Evolutionary conservation across 2,329 filamentous ascomycete genomes (phyloP), one percentile per base, ranked within the genome.

Genomic region (Pyricularia pennisetigena): DNA sequence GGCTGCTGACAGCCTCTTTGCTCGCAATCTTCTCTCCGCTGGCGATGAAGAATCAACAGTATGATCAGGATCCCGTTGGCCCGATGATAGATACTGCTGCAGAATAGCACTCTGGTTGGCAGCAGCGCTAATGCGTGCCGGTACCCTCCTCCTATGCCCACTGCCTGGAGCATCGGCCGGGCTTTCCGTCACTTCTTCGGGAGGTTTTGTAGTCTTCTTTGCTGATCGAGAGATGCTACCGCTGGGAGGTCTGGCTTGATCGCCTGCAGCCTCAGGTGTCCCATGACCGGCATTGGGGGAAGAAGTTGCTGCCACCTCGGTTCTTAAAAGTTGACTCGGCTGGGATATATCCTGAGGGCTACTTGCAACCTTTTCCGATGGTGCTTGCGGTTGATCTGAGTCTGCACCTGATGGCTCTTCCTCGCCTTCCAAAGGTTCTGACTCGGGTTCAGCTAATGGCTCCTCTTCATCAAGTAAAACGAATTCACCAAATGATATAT

Each of bases 401-500:
- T 23, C 35, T 30, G 65, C 24, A 29, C 8, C 41, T 6, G 35
- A 30, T 29, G 12, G 10, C 16, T 57, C 20, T 14, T 30, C 26
- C 23, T 14, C 26, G 41, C 7, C 28, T n/a, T 70, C 68, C 29
- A 70, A 14, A n/a, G 67, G 68, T 63, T 71, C 29, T 5, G 65
- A 26, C 23, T 65, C 66, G 10, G 66, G 29, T 30, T 70, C 70
- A 20, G 69, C 70, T 28, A 68, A 69, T 30, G 65, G 67, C n/a
- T 69, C 66, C 30, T 69, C 73, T 68, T 73, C 72, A 28, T 72
- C 70, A 28, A 76, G 70, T 20, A 77, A 74, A 57, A 83, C 76
- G 70, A 79, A 80, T 30, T 88, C 81, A 16, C 81, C 82, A 73
- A 90, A 89, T 6, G 86, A 86, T 12, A 87, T 81, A 70, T 89